Percentiles rank a stretch among this genome's conserved stretches.
phyloP scores from a whole-genome alignment of 2,329 filamentous ascomycete genomes.

The Phaeosphaeria sp. region DNA sequence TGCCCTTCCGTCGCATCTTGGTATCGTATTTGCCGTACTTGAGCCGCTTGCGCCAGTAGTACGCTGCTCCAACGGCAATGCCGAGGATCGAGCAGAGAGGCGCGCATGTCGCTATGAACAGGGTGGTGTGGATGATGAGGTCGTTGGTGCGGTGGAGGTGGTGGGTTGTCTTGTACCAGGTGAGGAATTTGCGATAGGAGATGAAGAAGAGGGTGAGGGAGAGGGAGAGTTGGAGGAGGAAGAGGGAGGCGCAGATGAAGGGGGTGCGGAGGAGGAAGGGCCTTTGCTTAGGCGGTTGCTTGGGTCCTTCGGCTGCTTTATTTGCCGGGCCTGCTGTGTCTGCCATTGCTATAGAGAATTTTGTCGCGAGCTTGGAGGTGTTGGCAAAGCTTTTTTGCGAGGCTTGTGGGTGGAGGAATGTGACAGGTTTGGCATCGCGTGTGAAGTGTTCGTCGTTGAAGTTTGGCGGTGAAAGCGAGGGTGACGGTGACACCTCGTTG shows the following conservation, averaged over 20 bases:
- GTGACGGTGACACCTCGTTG: not conserved
- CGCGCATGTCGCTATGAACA: constrained; percentile 6
- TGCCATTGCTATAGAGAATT: not conserved
- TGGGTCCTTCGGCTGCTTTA: too few species aligned
- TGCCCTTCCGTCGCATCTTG: constrained; percentile 1
- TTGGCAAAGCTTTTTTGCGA: not conserved
- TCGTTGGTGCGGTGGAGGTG: constrained; percentile 3
- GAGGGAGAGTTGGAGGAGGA: constrained; percentile 3
- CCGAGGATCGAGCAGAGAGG: constrained; percentile 7
- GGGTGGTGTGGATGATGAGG: constrained; percentile 1
- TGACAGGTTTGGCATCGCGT: not conserved
- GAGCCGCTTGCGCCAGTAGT: constrained; percentile 8
- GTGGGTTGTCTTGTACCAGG: not conserved
- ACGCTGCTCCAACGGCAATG: not conserved
- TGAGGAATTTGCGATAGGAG: not conserved
- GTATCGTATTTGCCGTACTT: constrained; percentile 9
- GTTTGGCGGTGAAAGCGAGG: not conserved
- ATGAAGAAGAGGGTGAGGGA: constrained; percentile 6
- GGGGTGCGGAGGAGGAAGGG: not conserved
- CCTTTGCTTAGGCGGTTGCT: not conserved
- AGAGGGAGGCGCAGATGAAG: constrained; percentile 1
- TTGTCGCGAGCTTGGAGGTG: not conserved
- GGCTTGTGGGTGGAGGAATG: not conserved
- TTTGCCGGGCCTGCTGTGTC: too few species aligned
- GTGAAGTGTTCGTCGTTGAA: not conserved